Percentiles rank a stretch among this genome's conserved stretches.
These are phyloP conservation scores for Eimeria tenella DNA, from an alignment of 169 alveolate genomes.

Conservation along the genomic window DNA sequence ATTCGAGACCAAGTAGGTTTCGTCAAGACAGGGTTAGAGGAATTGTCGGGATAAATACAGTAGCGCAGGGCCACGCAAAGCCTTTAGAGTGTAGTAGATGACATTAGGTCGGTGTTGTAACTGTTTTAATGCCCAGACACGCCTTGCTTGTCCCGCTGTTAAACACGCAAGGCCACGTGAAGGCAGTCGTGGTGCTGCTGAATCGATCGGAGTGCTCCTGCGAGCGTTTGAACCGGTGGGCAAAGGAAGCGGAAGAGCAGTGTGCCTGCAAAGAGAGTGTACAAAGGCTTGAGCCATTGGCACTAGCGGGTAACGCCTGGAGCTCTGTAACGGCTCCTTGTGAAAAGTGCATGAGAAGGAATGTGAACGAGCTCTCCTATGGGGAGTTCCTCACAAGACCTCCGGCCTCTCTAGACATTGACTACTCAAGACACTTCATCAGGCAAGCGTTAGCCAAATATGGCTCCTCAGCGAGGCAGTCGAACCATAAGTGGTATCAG, in stretches of 20 bases:
- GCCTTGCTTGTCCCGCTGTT: constrained; percentile 76
- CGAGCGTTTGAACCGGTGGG: constrained; percentile 28
- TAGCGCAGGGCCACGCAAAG: too few relatives aligned
- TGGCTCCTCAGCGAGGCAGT: not conserved
- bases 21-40: too few relatives aligned
- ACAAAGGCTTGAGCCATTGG: constrained; percentile 44
- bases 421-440: constrained; percentile 66
- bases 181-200: constrained; percentile 74
- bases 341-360: constrained; percentile 24
- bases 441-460: constrained; percentile 9
- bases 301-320: constrained; percentile 66
- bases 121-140: constrained; percentile 52
- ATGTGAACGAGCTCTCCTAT: constrained; percentile 47
- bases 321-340: constrained; percentile 42
- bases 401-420: constrained; percentile 31
- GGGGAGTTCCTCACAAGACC: constrained; percentile 68
- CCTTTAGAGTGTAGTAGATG: too few relatives aligned
- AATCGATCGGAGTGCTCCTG: constrained; percentile 53
- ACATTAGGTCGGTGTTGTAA: too few relatives aligned
- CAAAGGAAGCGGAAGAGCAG: constrained; percentile 1
- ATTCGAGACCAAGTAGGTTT: constrained; percentile 61
- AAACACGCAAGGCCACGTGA: constrained; percentile 73
- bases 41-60: too few relatives aligned
- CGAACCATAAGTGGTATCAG: too few relatives aligned
- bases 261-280: constrained; percentile 24